Base-by-base conservation (phyloP, 352 stramenopile species). In the Phytophthora vignae region DNA sequence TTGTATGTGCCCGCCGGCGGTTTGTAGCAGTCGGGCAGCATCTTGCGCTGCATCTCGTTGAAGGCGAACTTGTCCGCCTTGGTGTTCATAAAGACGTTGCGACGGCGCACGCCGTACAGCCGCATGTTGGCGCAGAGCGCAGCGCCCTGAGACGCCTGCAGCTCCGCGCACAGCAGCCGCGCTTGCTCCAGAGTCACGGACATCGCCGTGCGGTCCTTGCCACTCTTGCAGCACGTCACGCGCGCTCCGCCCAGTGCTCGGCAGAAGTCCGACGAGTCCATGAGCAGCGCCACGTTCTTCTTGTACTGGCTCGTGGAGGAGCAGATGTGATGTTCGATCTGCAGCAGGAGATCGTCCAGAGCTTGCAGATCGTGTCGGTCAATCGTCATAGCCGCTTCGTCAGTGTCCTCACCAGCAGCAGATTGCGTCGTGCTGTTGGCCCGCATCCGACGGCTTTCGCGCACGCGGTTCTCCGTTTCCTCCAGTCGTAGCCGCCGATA, bases 191-290 rank as follows among this genome's bases (percentile, higher is more conserved):
- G 88, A 29, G 96, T 99, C 27, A 99, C 90, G 50, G 97, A 98
- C 97, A 99, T 99, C 21, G 95, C 96, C 29, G 97, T 99, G 55
- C 97, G 91, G 79, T 99, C 97, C 74, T 99, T 99, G 15, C 96
- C 97, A 69, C 86, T 98, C 78, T 99, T 99, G 78, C 97, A 99
- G 83, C 98, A 99, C 15, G 98, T 98, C n/a, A 97, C 83, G 38
- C 93, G 92, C 0, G 93, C 94, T 33, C 91, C 96, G n/a, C 94
- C 93, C 7, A 99, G 74, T 52, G 83, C 78, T 54, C 89, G 77
- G 53, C 89, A 96, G 64, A 96, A 93, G 56, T 96, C 89, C 7
- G 89, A 94, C 27, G 89, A 88, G 65, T 93, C 84, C 76, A 91
- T 94, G 21, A 96, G 67, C 31, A 96, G 61, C 42, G 74, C 84